A percentile compares a stretch with the other conserved stretches of the same genome.
Conservation (phyloP, 1,284 basidiomycete genomes). For the Tylopilus sp. region DNA sequence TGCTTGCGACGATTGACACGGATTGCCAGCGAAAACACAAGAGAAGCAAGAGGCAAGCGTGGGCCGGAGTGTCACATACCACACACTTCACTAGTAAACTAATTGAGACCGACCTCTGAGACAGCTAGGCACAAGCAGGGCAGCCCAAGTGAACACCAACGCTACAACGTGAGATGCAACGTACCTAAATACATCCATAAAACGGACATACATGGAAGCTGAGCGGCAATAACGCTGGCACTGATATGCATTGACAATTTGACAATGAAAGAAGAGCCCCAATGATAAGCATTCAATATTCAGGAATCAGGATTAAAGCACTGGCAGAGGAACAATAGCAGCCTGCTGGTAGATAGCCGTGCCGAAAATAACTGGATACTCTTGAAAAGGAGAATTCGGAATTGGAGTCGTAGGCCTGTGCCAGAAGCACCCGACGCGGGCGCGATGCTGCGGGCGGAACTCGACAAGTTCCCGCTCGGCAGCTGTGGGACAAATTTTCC, state of each 20-base stretch:
- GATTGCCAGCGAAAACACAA: background rate
- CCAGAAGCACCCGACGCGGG: no score
- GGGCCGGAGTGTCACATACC: background rate
- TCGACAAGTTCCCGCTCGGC: background rate
- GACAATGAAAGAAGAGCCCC: background rate
- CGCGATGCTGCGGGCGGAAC: background rate
- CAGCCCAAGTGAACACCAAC: no score
- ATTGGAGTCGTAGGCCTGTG: no score
- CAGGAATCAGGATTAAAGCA: background rate
- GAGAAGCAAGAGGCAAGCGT: background rate
- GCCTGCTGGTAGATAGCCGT: no score
- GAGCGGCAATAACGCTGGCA: background rate
- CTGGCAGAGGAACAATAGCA: background rate
- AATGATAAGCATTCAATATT: background rate
- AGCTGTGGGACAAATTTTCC: slow-evolving; percentile 9
- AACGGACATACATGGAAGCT: background rate
- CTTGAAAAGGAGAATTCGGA: background rate
- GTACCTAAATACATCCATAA: background rate
- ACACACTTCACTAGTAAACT: no score
- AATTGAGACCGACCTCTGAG: no score
- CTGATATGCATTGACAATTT: no score
- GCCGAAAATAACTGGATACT: background rate
- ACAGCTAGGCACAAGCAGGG: no score
- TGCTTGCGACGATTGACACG: background rate
- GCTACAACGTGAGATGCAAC: background rate